Base-by-base conservation (phyloP, 345 rosid genomes). In the Eucalyptus regnans region DNA sequence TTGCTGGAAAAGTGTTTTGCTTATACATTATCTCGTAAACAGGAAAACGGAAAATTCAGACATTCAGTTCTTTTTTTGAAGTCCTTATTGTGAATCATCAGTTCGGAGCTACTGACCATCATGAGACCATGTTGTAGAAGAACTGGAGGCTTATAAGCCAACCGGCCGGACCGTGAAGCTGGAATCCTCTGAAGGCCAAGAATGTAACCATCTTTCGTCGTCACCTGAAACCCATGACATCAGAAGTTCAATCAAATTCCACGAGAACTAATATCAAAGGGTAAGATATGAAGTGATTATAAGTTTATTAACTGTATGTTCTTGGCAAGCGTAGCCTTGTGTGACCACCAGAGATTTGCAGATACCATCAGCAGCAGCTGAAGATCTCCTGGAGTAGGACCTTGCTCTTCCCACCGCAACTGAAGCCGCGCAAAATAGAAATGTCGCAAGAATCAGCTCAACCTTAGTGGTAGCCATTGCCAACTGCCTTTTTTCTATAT, bases 161-260 rank as follows among this genome's bases (percentile, higher is more conserved):
- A 18, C 79, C 71, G 86, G 8, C 93, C 91, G 1, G 93, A 90
- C 49, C 46, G 86, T 20, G 56, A 71, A 12, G 48, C 89, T 5
- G 92, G 92, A 60, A 93, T 92, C 89, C 96, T 93, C 91, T 93
- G 94, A 46, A 94, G 41, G 86, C 94, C 89, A 23, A 93, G 93
- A 60, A 93, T 92, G 86, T 92, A 94, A 41, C 96, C 96, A 88
- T 94, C 94, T 86, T 93, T 23, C 16, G 96, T 93, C 25, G 93
- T 91, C 50, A 93, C 96, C 93, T 93, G 92, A 90, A 88, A 91
- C 66, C 31, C 56, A 27, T 43, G 13, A 68, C 37, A 66, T 31
- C 50, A 31, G 17, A 18, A 85, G 56, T 43, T 50, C 60, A 13
- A 85, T 16, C 87, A 71, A 49, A n/a, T 56, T 44, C 37, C 29